phyloP scores from a whole-genome alignment of 83 land plant genomes.

The Diphasiastrum complanatum region DNA sequence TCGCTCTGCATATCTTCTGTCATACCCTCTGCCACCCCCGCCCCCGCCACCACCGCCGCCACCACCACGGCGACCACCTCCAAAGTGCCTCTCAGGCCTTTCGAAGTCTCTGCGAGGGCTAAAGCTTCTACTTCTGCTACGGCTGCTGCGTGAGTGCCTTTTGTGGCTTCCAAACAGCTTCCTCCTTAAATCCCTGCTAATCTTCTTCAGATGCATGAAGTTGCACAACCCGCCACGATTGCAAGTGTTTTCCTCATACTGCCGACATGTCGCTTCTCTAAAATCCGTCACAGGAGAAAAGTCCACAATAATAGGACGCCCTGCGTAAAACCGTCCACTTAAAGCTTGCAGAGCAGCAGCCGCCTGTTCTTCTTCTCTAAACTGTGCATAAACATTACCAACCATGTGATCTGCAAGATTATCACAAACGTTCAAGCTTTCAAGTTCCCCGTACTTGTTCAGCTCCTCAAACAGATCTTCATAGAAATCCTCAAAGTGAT shows the following conservation, averaged over 20 bases:
- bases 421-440: constrained; percentile 46
- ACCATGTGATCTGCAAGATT: constrained; percentile 53
- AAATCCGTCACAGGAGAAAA: constrained; percentile 45
- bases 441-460: constrained; percentile 47
- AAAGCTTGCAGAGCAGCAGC: constrained; percentile 46
- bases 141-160: constrained; percentile 16
- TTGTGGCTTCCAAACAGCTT: constrained; percentile 25
- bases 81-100: background rate
- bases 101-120: background rate
- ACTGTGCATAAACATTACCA: constrained; percentile 51
- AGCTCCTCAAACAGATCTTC: constrained; percentile 56
- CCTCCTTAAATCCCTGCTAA: constrained; percentile 34
- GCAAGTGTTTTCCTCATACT: constrained; percentile 43
- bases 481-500: constrained; percentile 29
- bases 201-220: constrained; percentile 50
- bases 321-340: constrained; percentile 44
- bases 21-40: too few relatives aligned
- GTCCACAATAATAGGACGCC: constrained; percentile 46
- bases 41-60: constrained; percentile 15
- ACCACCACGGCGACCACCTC: constrained; percentile 7
- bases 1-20: constrained; percentile 8
- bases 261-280: constrained; percentile 42
- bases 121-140: constrained; percentile 7
- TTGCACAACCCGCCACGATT: constrained; percentile 50
- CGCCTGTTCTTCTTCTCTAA: constrained; percentile 48